Conservation (phyloP, 1,139 yeast species). For the Pichia sp. region DNA sequence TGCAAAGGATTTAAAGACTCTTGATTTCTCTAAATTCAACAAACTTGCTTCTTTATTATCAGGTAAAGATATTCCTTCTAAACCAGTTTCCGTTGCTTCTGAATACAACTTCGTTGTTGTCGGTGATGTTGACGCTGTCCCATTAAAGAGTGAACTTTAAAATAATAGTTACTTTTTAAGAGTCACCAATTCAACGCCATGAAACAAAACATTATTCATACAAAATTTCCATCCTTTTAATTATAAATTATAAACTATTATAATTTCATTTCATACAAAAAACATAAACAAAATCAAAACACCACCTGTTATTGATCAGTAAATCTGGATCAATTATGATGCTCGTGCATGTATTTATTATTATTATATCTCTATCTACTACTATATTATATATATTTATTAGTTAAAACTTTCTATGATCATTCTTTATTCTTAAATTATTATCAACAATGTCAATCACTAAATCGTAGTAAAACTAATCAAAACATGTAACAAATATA, state of each 20-base stretch:
- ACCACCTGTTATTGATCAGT: not conserved
- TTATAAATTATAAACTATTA: no score
- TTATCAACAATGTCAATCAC: no score
- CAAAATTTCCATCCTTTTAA: no score
- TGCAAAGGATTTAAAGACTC: constrained; percentile 33
- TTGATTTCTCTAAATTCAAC: constrained; percentile 30
- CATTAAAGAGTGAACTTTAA: constrained; percentile 85
- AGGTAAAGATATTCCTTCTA: constrained; percentile 42
- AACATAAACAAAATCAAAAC: not conserved
- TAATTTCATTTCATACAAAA: no score
- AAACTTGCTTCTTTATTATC: constrained; percentile 33
- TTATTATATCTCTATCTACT: constrained; percentile 4
- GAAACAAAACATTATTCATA: no score
- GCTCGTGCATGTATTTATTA: constrained; percentile 14
- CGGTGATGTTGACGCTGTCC: constrained; percentile 85
- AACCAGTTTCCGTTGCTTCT: constrained; percentile 40
- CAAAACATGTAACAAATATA: no score
- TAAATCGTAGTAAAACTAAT: no score
- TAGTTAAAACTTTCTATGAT: constrained; percentile 1
- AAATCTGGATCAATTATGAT: not conserved
- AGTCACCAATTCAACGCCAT: no score
- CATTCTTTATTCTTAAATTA: not conserved
- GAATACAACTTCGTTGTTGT: constrained; percentile 83
- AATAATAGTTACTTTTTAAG: not conserved
- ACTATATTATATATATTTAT: constrained; percentile 5